Conservation (phyloP, 1,139 yeast genomes). For the Saccharomyces hybrid region DNA sequence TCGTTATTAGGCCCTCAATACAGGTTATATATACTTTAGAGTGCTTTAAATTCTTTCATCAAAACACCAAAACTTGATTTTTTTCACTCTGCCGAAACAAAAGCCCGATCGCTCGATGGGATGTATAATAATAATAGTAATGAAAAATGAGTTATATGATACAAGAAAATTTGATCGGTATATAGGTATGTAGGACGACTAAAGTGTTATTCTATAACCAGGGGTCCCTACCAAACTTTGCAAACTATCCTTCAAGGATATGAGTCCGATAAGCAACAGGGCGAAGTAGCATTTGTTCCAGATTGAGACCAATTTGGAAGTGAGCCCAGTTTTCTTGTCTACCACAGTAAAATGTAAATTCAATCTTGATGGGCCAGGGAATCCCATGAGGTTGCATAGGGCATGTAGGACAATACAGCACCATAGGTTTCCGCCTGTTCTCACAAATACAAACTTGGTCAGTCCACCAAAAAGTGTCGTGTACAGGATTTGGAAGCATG, state of each 20-base stretch:
- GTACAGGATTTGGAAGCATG: constrained; percentile 56
- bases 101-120: neutral
- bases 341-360: constrained; percentile 14
- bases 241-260: constrained; percentile 12
- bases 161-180: neutral
- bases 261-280: constrained; percentile 15
- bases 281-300: constrained; percentile 23
- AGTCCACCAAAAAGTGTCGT: constrained; percentile 77
- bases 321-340: constrained; percentile 3
- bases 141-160: neutral
- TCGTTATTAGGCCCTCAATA: neutral
- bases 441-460: constrained; percentile 53
- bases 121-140: neutral
- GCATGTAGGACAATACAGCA: constrained; percentile 58
- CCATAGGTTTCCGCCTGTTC: constrained; percentile 50
- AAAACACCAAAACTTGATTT: neutral
- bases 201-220: neutral
- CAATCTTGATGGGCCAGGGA: constrained; percentile 43
- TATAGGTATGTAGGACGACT: neutral
- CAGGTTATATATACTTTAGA: neutral
- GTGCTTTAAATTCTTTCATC: neutral
- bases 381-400: constrained; percentile 72
- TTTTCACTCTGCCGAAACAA: neutral
- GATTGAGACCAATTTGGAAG: constrained; percentile 9
- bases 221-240: neutral